These are phyloP conservation scores for Phytophthora pinifolia DNA, from an alignment of 352 stramenopile genomes.

Conservation along the genomic window DNA sequence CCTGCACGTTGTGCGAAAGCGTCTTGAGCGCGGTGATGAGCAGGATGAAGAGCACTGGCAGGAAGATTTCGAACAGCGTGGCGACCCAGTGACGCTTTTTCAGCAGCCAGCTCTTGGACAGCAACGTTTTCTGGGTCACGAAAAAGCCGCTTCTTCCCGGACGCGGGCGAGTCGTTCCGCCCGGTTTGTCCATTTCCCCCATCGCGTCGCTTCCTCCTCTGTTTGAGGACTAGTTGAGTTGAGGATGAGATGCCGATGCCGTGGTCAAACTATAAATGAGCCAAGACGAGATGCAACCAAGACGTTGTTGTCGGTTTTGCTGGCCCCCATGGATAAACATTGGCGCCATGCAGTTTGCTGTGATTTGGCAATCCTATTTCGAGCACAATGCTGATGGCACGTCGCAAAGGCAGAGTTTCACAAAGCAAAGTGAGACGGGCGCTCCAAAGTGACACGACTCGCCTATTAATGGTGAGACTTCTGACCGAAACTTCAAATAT, in stretches of 20 bases:
- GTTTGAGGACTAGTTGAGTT: background rate
- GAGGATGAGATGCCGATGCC: background rate
- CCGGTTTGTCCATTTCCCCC: slow-evolving; percentile 11
- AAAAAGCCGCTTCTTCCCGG: slow-evolving; percentile 13
- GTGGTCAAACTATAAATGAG: slow-evolving; percentile 23
- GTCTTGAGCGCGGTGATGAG: slow-evolving; percentile 54
- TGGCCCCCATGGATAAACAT: background rate
- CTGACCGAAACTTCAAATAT: too few relatives aligned
- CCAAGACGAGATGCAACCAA: background rate
- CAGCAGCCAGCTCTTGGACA: slow-evolving; percentile 78
- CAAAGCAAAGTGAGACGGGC: background rate
- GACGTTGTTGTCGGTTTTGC: slow-evolving; percentile 18
- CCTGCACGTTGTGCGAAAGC: slow-evolving; percentile 50
- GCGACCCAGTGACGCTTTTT: slow-evolving; percentile 65
- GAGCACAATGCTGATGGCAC: background rate
- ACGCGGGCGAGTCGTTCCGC: slow-evolving; percentile 8
- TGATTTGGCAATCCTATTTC: background rate
- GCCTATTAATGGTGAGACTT: too few relatives aligned
- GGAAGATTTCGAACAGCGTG: slow-evolving; percentile 52
- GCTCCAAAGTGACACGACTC: background rate
- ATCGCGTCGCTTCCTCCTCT: slow-evolving; percentile 6
- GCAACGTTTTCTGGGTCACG: slow-evolving; percentile 37
- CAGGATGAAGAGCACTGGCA: slow-evolving; percentile 72
- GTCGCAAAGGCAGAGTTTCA: background rate
- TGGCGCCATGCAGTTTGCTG: background rate